Conservation (phyloP, 1,284 basidiomycete genomes). For the Sparassis latifolia region DNA sequence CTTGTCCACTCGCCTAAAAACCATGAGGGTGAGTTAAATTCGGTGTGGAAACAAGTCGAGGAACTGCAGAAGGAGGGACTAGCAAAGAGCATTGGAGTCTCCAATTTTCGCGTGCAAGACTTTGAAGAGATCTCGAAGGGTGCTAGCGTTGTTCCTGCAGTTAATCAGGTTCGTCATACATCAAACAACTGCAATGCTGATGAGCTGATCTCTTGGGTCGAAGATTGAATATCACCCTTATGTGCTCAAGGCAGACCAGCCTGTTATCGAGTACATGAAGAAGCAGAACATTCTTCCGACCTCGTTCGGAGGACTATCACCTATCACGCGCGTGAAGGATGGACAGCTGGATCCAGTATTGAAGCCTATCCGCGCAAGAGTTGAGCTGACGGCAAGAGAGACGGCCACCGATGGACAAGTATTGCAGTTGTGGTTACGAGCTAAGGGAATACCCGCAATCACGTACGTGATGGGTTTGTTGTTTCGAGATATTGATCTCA, state of each 20-base stretch:
- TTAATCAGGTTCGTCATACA: constrained; percentile 64
- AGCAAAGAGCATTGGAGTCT: constrained; percentile 77
- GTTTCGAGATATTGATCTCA: neutral
- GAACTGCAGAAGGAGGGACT: constrained; percentile 60
- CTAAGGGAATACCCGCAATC: constrained; percentile 34
- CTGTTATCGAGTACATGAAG: constrained; percentile 48
- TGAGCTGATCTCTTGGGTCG: neutral
- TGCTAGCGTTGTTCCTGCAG: constrained; percentile 57
- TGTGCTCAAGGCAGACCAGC: constrained; percentile 50
- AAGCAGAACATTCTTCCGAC: constrained; percentile 61
- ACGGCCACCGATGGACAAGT: constrained; percentile 27
- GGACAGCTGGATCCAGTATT: constrained; percentile 45
- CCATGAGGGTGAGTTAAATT: constrained; percentile 39
- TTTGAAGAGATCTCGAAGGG: constrained; percentile 55
- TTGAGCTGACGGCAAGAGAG: constrained; percentile 27
- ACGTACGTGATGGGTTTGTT: constrained; percentile 44
- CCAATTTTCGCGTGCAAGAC: constrained; percentile 70
- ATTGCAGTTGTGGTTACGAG: constrained; percentile 29
- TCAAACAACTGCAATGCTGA: neutral
- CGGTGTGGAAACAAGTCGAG: constrained; percentile 71
- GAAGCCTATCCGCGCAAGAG: constrained; percentile 9
- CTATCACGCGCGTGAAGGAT: constrained; percentile 49
- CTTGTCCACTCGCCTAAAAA: constrained; percentile 62
- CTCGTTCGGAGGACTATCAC: constrained; percentile 62
- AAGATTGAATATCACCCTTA: constrained; percentile 83